phyloP scores from a whole-genome alignment of 176 grass and related monocot species.

The Pontederia paniculata region DNA sequence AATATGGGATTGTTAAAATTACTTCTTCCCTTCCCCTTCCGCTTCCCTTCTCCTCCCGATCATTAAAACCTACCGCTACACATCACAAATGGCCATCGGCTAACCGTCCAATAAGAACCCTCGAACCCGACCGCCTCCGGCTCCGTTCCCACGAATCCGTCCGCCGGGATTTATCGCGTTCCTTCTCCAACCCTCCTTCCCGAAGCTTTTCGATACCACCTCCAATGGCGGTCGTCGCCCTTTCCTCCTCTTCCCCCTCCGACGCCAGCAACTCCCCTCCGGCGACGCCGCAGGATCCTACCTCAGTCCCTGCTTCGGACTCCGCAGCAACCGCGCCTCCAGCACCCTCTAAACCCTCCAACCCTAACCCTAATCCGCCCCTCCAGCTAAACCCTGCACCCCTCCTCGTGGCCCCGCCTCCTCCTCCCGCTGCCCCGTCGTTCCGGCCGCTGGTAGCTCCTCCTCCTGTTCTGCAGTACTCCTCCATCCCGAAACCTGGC shows the following conservation, averaged over 20 bases:
- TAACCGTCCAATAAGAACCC: too few relatives aligned
- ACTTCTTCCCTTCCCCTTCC: too few relatives aligned
- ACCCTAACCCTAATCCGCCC: constrained; percentile 13
- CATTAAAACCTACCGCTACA: too few relatives aligned
- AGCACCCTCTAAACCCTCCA: background rate
- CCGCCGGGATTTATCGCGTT: too few relatives aligned
- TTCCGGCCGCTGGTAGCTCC: constrained; percentile 19
- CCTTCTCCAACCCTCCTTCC: too few relatives aligned
- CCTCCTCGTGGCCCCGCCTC: background rate
- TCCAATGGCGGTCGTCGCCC: constrained; percentile 30
- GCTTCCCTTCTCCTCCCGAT: too few relatives aligned
- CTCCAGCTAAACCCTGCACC: background rate
- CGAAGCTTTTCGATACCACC: background rate
- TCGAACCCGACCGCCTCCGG: too few relatives aligned
- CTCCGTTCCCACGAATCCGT: too few relatives aligned
- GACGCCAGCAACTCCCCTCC: background rate
- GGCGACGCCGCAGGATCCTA: constrained; percentile 5
- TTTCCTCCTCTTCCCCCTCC: constrained; percentile 18
- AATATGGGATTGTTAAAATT: too few relatives aligned
- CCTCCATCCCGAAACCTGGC: constrained; percentile 12
- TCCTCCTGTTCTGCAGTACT: constrained; percentile 5
- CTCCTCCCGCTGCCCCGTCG: constrained; percentile 16
- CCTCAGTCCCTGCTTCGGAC: background rate
- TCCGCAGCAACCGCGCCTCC: background rate
- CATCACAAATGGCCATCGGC: too few relatives aligned